A percentile compares a stretch with the other conserved stretches of the same genome.
Conservation (phyloP, 345 rosid species). For the Populus tremula region DNA sequence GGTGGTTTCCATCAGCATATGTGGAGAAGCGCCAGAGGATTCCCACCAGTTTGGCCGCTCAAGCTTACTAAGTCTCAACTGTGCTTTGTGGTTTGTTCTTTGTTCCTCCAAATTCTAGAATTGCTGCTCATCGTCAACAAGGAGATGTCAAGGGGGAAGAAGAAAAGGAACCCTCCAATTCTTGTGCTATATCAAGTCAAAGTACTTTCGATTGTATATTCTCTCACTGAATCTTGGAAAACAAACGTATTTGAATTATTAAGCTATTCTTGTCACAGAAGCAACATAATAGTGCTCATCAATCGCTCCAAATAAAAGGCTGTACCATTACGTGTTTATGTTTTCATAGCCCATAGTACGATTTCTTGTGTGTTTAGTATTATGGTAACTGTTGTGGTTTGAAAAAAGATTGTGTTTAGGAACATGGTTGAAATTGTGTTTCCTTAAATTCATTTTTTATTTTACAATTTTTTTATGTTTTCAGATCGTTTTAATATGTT, state of each 20-base stretch:
- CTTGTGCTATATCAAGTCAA: not conserved
- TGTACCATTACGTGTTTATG: no score
- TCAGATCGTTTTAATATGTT: no score
- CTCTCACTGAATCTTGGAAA: not conserved
- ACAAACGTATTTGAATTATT: not conserved
- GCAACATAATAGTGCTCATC: not conserved
- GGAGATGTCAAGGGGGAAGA: not conserved
- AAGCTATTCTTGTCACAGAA: not conserved
- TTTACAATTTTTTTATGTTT: no score
- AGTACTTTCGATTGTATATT: conserved; percentile 14
- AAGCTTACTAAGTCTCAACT: conserved; percentile 39
- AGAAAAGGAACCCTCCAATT: no score
- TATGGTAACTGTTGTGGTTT: no score
- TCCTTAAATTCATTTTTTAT: no score
- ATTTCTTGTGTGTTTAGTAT: no score
- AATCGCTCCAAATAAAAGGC: not conserved
- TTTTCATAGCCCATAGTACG: no score
- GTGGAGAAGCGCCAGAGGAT: conserved; percentile 87
- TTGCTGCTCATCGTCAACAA: not conserved
- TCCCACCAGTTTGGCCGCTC: conserved; percentile 42
- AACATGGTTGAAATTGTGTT: no score
- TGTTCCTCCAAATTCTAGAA: not conserved
- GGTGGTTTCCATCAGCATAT: conserved; percentile 88
- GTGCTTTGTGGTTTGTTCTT: not conserved
- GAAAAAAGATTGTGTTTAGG: no score